Percentiles rank a stretch among this genome's conserved stretches.
These are phyloP conservation scores for Actinidia arguta DNA, from an alignment of 179 eudicot species.

Conservation along the genomic window DNA sequence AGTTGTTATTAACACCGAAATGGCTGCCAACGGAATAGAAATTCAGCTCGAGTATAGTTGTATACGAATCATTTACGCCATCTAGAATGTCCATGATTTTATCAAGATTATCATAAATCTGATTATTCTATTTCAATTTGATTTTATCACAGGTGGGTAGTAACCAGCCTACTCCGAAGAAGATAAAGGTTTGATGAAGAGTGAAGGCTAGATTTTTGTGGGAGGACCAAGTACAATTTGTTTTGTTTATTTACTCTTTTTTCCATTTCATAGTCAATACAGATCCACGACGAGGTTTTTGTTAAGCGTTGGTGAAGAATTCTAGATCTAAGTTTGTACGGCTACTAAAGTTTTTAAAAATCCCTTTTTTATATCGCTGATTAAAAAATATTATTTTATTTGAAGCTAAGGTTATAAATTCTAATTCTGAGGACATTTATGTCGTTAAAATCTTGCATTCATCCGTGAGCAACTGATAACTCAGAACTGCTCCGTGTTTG, in stretches of 20 bases:
- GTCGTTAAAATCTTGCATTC: too few relatives aligned
- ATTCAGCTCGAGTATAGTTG: not conserved
- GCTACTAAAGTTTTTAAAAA: too few relatives aligned
- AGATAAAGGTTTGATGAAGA: constrained; percentile 58
- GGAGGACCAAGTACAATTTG: not conserved
- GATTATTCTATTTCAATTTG: not conserved
- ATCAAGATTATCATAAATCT: not conserved
- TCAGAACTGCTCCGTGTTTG: too few relatives aligned
- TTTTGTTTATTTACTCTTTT: not conserved
- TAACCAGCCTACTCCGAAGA: constrained; percentile 62
- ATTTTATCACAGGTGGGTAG: constrained; percentile 57
- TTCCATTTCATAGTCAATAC: not conserved
- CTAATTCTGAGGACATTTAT: too few relatives aligned
- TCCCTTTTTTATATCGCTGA: too few relatives aligned
- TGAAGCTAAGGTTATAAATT: too few relatives aligned
- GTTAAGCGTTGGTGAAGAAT: too few relatives aligned
- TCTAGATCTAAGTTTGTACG: too few relatives aligned
- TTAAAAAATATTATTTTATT: too few relatives aligned
- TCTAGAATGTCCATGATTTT: not conserved
- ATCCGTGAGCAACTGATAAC: too few relatives aligned
- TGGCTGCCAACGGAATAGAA: not conserved
- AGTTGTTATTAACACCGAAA: not conserved
- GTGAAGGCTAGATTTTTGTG: constrained; percentile 4
- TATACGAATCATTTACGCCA: not conserved
- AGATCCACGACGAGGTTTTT: too few relatives aligned